These are phyloP conservation scores for Tetrapisispora iriomotensis DNA, from an alignment of 805 yeast species.

Conservation along the genomic window DNA sequence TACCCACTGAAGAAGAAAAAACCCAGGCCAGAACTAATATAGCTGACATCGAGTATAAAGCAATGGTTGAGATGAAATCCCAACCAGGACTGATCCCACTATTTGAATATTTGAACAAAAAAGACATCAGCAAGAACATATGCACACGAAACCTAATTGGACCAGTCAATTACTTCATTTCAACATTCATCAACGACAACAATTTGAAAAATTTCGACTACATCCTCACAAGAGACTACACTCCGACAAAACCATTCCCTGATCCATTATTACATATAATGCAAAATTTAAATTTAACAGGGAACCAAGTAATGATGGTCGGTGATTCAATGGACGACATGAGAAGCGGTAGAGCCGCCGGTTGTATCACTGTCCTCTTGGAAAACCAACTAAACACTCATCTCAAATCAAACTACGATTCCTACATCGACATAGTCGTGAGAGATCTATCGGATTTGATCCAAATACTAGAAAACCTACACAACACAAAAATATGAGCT, in stretches of 20 bases:
- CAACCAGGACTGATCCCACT: conserved; percentile 38
- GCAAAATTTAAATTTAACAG: conserved; percentile 36
- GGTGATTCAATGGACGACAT: conserved; percentile 69
- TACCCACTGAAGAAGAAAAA: conserved; percentile 32
- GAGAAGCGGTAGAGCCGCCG: conserved; percentile 55
- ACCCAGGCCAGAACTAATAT: conserved; percentile 38
- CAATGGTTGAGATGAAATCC: conserved; percentile 50
- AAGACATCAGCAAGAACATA: conserved; percentile 40
- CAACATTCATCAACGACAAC: conserved; percentile 33
- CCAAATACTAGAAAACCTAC: conserved; percentile 15
- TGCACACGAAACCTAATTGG: conserved; percentile 49
- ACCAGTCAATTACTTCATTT: conserved; percentile 46
- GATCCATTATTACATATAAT: conserved; percentile 53
- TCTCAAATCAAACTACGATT: conserved; percentile 30
- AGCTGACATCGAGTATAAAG: conserved; percentile 45
- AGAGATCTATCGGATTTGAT: conserved; percentile 17
- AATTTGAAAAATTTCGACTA: conserved; percentile 37
- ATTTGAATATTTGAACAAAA: conserved; percentile 27
- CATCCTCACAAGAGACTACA: conserved; percentile 51
- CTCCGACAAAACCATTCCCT: conserved; percentile 62
- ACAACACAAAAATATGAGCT: too few species aligned
- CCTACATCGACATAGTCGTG: conserved; percentile 15
- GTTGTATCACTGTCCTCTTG: conserved; percentile 46
- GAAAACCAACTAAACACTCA: conserved; percentile 42
- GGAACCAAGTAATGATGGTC: conserved; percentile 50